phyloP scores from a whole-genome alignment of 176 grass and related monocot species.

The Dendrocalamus sinicus region DNA sequence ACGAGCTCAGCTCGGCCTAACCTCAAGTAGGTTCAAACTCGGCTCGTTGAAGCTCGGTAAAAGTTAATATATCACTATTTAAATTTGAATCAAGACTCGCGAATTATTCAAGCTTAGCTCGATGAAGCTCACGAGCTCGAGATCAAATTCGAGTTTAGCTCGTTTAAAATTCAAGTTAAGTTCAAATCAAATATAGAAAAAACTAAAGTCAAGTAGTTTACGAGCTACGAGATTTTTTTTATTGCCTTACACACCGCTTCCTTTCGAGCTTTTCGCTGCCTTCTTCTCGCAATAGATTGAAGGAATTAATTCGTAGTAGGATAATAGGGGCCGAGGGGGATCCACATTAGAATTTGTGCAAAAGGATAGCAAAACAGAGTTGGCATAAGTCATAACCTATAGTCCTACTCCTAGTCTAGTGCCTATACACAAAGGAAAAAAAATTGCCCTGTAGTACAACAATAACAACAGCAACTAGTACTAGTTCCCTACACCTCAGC shows the following conservation, averaged over 20 bases:
- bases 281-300: neutral
- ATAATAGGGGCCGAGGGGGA: neutral
- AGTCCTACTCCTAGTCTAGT: too few relatives aligned
- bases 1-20: too few relatives aligned
- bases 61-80: too few relatives aligned
- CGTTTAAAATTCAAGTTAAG: too few relatives aligned
- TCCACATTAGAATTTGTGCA: constrained; percentile 49
- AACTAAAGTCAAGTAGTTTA: too few relatives aligned
- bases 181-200: too few relatives aligned
- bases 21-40: too few relatives aligned
- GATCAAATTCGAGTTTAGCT: too few relatives aligned
- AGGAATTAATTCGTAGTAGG: neutral
- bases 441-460: neutral
- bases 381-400: neutral
- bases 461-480: neutral
- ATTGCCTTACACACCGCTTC: neutral
- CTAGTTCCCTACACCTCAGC: neutral
- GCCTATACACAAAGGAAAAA: neutral
- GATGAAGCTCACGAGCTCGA: too few relatives aligned
- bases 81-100: too few relatives aligned
- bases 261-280: neutral
- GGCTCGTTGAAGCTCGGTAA: too few relatives aligned
- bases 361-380: neutral
- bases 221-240: rapidly evolving
- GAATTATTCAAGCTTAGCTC: too few relatives aligned